Evolutionary conservation across 148 eudicot species (phyloP).

Genomic region (Rhododendron kiyosumense): DNA sequence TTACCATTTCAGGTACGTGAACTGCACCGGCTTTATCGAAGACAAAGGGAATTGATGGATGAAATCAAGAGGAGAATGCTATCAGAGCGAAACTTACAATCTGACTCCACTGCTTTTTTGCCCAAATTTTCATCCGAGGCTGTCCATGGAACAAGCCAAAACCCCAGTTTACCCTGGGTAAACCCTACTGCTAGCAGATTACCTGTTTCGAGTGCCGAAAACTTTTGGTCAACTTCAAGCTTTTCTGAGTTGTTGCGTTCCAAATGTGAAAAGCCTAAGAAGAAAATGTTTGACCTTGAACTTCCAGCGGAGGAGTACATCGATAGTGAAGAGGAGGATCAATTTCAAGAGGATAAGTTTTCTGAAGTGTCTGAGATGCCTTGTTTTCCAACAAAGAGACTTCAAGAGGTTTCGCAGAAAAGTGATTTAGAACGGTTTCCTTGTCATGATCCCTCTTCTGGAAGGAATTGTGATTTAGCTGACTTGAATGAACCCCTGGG

Average conservation of each 20-base stretch:
- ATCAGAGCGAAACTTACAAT: constrained; percentile 11
- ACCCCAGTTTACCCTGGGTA: constrained; percentile 18
- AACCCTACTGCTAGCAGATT: constrained; percentile 13
- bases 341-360: constrained; percentile 12
- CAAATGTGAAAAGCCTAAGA: constrained; percentile 27
- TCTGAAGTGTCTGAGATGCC: constrained; percentile 15
- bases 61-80: constrained; percentile 29
- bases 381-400: constrained; percentile 16
- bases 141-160: constrained; percentile 13
- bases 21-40: constrained; percentile 38
- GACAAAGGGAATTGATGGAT: constrained; percentile 44
- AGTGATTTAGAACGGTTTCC: constrained; percentile 12
- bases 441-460: constrained; percentile 11
- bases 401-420: constrained; percentile 4
- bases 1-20: constrained; percentile 35
- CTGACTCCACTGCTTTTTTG: constrained; percentile 23
- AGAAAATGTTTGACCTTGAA: constrained; percentile 45
- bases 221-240: constrained; percentile 4
- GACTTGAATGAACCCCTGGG: constrained; percentile 27
- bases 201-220: not conserved
- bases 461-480: constrained; percentile 14
- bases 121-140: constrained; percentile 12
- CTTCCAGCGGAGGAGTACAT: constrained; percentile 52
- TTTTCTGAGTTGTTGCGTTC: constrained; percentile 14
- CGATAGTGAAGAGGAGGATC: constrained; percentile 32